Percentiles rank a stretch among this genome's conserved stretches.
phyloP scores from a whole-genome alignment of 345 rosid species.

The Geranium rotundifolium region DNA sequence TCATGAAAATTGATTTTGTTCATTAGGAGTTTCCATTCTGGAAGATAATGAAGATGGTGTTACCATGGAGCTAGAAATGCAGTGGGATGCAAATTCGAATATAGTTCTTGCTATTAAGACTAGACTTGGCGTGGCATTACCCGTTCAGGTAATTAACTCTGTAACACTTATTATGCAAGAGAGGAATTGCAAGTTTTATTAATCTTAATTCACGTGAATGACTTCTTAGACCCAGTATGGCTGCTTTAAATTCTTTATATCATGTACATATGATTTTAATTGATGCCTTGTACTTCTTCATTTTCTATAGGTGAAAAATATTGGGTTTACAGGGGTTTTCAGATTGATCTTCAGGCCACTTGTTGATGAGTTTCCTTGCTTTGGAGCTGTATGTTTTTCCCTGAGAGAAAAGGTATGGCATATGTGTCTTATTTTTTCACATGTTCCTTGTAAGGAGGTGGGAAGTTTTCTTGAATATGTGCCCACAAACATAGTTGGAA shows the following conservation, averaged over 20 bases:
- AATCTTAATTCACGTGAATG: background rate
- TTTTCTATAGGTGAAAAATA: constrained; percentile 60
- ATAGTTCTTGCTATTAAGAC: constrained; percentile 69
- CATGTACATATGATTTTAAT: background rate
- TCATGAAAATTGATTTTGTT: background rate
- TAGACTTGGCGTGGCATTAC: constrained; percentile 60
- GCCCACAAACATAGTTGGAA: too few relatives aligned
- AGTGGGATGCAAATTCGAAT: constrained; percentile 88
- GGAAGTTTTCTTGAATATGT: too few relatives aligned
- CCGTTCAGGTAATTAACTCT: constrained; percentile 48
- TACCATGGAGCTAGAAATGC: constrained; percentile 82
- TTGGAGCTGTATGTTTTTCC: constrained; percentile 80
- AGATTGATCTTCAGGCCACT: constrained; percentile 86
- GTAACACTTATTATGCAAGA: background rate
- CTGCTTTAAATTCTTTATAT: background rate
- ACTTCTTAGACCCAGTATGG: background rate
- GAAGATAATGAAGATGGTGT: constrained; percentile 42
- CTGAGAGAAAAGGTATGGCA: constrained; percentile 53
- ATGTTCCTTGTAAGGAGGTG: background rate
- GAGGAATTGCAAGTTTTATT: background rate
- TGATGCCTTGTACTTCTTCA: constrained; percentile 1
- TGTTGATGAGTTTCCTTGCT: constrained; percentile 73
- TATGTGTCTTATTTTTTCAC: background rate
- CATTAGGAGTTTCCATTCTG: constrained; percentile 57
- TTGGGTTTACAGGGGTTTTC: constrained; percentile 87